Evolutionary conservation across 2,329 filamentous ascomycete species (phyloP).

Genomic region (Amauroascus verrucosus): DNA sequence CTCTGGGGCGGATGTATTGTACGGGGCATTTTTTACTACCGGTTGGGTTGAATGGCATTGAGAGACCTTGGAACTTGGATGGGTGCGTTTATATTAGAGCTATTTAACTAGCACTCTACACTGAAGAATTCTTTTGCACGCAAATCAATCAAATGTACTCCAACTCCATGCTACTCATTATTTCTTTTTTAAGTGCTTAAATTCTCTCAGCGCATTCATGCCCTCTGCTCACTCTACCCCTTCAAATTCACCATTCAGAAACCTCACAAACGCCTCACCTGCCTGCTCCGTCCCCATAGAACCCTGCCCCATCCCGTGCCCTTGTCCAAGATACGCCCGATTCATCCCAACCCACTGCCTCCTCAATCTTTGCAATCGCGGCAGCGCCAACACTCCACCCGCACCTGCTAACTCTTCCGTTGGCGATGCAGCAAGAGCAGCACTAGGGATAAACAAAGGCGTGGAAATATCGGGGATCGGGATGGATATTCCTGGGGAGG

Average conservation of each 20-base stretch:
- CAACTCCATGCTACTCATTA: too few relatives aligned
- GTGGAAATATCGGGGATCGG: constrained; percentile 25
- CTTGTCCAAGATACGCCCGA: constrained; percentile 30
- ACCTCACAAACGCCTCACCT: constrained; percentile 38
- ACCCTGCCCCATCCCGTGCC: constrained; percentile 28
- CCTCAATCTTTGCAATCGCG: constrained; percentile 35
- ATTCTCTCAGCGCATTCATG: not conserved
- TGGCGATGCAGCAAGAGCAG: constrained; percentile 28
- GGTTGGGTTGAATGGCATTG: not conserved
- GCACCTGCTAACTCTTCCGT: constrained; percentile 37
- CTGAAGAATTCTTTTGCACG: not conserved
- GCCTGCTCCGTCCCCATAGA: constrained; percentile 28
- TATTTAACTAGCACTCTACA: not conserved
- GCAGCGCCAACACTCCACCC: constrained; percentile 33
- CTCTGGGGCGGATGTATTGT: not conserved
- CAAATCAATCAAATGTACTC: too few relatives aligned
- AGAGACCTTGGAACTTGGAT: not conserved
- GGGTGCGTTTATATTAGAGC: not conserved
- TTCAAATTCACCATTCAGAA: constrained; percentile 37
- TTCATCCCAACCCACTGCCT: constrained; percentile 41
- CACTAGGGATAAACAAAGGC: constrained; percentile 30
- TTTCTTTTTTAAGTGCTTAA: not conserved
- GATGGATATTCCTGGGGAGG: constrained; percentile 26
- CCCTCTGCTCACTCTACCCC: constrained; percentile 16
- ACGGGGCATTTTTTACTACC: not conserved